These are phyloP conservation scores for Rhizopus sp. DNA, from an alignment of 371 early-diverging fungal species.

Conservation along the genomic window DNA sequence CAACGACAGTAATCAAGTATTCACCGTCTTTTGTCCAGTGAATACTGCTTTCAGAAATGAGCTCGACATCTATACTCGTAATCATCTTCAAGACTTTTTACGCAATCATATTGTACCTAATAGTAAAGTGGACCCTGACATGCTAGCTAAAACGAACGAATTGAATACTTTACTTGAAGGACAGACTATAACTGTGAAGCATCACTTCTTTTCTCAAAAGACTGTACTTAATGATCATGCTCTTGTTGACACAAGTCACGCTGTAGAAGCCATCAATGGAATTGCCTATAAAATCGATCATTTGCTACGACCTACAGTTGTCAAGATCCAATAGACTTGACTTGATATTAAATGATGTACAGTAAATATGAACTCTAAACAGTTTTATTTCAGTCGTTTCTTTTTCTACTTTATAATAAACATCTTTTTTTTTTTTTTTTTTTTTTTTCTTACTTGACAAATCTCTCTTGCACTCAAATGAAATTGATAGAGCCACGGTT, in stretches of 20 bases:
- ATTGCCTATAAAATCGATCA: conserved; percentile 49
- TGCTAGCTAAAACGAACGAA: conserved; percentile 15
- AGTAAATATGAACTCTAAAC: too few species aligned
- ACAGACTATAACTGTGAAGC: conserved; percentile 30
- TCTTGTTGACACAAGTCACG: conserved; percentile 28
- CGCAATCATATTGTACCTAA: conserved; percentile 40
- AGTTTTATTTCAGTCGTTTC: too few species aligned
- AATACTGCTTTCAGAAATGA: conserved; percentile 40
- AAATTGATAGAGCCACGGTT: too few species aligned
- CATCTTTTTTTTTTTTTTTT: too few species aligned
- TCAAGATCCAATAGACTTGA: not conserved
- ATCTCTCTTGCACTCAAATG: too few species aligned
- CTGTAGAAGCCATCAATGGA: conserved; percentile 43
- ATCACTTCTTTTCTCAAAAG: conserved; percentile 26
- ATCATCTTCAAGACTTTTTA: conserved; percentile 33
- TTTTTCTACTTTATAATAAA: too few species aligned
- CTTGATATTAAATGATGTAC: not conserved
- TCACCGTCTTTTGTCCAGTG: conserved; percentile 47
- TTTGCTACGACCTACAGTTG: conserved; percentile 28
- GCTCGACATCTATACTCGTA: conserved; percentile 16
- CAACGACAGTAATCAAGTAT: conserved; percentile 1
- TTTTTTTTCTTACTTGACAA: too few species aligned
- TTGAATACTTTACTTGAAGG: conserved; percentile 25
- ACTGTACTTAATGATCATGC: conserved; percentile 34
- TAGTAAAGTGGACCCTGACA: conserved; percentile 14